phyloP scores from a whole-genome alignment of 306 rosid species.

The Acacia acuminata region DNA sequence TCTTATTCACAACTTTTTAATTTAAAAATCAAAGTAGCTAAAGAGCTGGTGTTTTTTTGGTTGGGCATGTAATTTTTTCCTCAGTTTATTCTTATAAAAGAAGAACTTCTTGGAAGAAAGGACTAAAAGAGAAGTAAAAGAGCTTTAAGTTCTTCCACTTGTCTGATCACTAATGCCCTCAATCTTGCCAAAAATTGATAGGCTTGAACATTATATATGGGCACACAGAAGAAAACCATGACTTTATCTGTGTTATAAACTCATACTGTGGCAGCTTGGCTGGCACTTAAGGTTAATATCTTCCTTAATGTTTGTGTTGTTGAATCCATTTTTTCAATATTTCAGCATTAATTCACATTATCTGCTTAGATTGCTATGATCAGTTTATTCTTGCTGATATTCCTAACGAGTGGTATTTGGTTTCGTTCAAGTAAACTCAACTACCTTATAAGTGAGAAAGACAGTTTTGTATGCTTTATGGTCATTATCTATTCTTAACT shows the following conservation, averaged over 20 bases:
- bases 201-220: neutral
- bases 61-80: neutral
- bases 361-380: constrained; percentile 24
- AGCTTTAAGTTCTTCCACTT: neutral
- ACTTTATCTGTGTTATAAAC: neutral
- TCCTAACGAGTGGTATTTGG: neutral
- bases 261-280: constrained; percentile 9
- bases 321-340: neutral
- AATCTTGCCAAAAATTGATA: constrained; percentile 10
- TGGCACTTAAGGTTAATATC: neutral
- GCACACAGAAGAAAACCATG: neutral
- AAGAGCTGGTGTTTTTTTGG: neutral
- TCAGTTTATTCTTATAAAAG: constrained; percentile 4
- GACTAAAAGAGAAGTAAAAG: neutral
- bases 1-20: neutral
- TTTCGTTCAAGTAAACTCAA: constrained; percentile 1
- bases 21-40: constrained; percentile 15
- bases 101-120: neutral
- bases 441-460: constrained; percentile 6
- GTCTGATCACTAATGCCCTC: neutral
- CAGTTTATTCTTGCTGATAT: neutral
- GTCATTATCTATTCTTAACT: constrained; percentile 14
- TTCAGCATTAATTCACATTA: neutral
- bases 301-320: neutral
- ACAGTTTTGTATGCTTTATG: constrained; percentile 13